phyloP scores from a whole-genome alignment of 2,329 filamentous ascomycete genomes.

The Colletotrichum brevisporum region DNA sequence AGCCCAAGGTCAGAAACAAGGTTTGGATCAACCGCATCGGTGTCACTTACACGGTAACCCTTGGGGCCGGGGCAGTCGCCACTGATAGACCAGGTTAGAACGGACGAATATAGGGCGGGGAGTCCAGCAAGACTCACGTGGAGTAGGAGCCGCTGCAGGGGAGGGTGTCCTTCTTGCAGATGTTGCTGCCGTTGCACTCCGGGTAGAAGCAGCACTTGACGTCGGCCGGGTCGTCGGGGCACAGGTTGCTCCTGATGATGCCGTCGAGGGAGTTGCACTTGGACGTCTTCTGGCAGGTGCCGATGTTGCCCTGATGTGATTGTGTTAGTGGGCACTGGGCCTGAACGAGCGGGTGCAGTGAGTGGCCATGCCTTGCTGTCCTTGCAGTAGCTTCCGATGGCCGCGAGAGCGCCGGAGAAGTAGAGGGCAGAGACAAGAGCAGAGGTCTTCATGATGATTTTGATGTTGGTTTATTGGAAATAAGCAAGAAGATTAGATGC shows the following conservation, averaged over 20 bases:
- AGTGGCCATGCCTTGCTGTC: slow-evolving; percentile 26
- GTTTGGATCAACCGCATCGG: no score
- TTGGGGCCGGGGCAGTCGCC: slow-evolving; percentile 31
- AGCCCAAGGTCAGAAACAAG: background rate
- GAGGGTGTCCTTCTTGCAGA: slow-evolving; percentile 32
- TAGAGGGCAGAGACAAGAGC: slow-evolving; percentile 14
- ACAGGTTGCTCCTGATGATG: slow-evolving; percentile 25
- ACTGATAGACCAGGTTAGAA: background rate
- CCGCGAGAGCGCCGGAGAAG: slow-evolving; percentile 21
- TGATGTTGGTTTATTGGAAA: background rate
- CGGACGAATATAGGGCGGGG: background rate
- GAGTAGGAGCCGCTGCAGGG: slow-evolving; percentile 33
- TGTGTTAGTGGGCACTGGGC: background rate
- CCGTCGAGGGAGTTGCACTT: slow-evolving; percentile 33
- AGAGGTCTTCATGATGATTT: slow-evolving; percentile 19
- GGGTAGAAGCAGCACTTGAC: slow-evolving; percentile 39
- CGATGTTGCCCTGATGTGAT: slow-evolving; percentile 18
- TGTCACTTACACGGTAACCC: slow-evolving; percentile 29
- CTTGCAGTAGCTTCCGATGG: slow-evolving; percentile 30
- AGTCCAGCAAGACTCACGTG: background rate
- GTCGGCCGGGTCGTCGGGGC: slow-evolving; percentile 33
- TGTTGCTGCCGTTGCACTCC: slow-evolving; percentile 30
- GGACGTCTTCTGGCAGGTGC: slow-evolving; percentile 33
- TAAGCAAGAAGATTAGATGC: background rate
- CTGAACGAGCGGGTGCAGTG: no score